These are phyloP conservation scores for Cyberlindnera sargentensis DNA, from an alignment of 805 yeast species.

Conservation along the genomic window DNA sequence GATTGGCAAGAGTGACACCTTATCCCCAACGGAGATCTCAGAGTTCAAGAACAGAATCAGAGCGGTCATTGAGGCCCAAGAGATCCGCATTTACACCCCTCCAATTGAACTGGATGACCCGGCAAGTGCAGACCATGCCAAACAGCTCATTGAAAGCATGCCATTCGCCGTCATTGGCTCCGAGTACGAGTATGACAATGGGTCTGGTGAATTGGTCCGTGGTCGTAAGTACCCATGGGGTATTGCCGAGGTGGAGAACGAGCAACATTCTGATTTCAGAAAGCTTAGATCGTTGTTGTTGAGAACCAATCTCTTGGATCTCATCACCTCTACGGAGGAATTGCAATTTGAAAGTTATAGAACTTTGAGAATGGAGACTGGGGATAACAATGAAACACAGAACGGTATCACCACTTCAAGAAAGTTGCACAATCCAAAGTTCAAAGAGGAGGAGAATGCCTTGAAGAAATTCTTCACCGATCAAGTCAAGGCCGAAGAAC, in stretches of 20 bases:
- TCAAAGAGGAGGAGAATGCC: conserved; percentile 93
- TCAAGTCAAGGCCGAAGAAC: conserved; percentile 94
- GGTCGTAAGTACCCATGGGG: conserved; percentile 95
- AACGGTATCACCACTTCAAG: conserved; percentile 37
- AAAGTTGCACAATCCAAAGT: conserved; percentile 76
- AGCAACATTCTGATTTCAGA: conserved; percentile 77
- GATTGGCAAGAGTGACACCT: conserved; percentile 33
- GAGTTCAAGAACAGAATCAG: conserved; percentile 50
- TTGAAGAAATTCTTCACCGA: conserved; percentile 92
- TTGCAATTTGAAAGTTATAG: conserved; percentile 77
- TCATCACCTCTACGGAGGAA: conserved; percentile 74
- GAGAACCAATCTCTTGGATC: conserved; percentile 78
- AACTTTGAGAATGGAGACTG: conserved; percentile 56
- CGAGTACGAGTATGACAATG: conserved; percentile 59
- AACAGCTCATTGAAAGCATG: conserved; percentile 73
- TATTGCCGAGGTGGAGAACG: conserved; percentile 79
- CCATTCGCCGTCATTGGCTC: conserved; percentile 83
- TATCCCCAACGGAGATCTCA: conserved; percentile 21
- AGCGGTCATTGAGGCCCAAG: conserved; percentile 77
- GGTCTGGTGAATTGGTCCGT: conserved; percentile 56
- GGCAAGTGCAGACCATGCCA: conserved; percentile 73
- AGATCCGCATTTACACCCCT: conserved; percentile 77
- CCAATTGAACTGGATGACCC: conserved; percentile 71
- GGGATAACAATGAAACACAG: conserved; percentile 20
- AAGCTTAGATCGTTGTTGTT: conserved; percentile 71